Conservation (phyloP, 805 yeast species). For the Yarrowia deformans region DNA sequence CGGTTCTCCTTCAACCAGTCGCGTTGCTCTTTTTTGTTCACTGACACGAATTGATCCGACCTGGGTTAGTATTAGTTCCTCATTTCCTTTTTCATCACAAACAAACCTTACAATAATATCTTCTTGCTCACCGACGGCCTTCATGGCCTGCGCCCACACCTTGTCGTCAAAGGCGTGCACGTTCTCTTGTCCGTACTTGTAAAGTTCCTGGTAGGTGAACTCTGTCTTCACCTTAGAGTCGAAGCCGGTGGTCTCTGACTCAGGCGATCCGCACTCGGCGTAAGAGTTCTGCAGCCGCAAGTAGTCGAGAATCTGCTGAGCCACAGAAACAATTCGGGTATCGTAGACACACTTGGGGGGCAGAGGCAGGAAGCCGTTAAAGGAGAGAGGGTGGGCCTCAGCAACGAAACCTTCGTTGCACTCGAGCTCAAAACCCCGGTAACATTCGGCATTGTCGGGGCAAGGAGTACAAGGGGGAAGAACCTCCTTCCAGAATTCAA, state of each 20-base stretch:
- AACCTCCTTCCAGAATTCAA: slow-evolving; percentile 53
- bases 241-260: slow-evolving; percentile 44
- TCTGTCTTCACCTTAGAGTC: slow-evolving; percentile 10
- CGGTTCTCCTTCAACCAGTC: slow-evolving; percentile 38
- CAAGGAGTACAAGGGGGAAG: slow-evolving; percentile 77
- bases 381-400: slow-evolving; percentile 46
- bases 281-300: slow-evolving; percentile 74
- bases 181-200: slow-evolving; percentile 20
- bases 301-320: slow-evolving; percentile 68
- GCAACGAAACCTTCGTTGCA: slow-evolving; percentile 64
- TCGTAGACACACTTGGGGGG: slow-evolving; percentile 77
- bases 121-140: slow-evolving; percentile 40
- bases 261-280: slow-evolving; percentile 58
- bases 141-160: slow-evolving; percentile 39
- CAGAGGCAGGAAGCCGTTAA: slow-evolving; percentile 66
- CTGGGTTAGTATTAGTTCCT: slow-evolving; percentile 29
- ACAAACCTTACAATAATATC: slow-evolving; percentile 40
- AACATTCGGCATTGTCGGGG: slow-evolving; percentile 83
- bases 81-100: slow-evolving; percentile 10
- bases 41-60: slow-evolving; percentile 35
- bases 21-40: slow-evolving; percentile 20
- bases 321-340: slow-evolving; percentile 66
- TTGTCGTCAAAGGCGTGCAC: slow-evolving; percentile 38
- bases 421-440: slow-evolving; percentile 61
- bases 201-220: slow-evolving; percentile 34